phyloP scores from a whole-genome alignment of 169 alveolate genomes.

The Cryptosporidium andersoni region DNA sequence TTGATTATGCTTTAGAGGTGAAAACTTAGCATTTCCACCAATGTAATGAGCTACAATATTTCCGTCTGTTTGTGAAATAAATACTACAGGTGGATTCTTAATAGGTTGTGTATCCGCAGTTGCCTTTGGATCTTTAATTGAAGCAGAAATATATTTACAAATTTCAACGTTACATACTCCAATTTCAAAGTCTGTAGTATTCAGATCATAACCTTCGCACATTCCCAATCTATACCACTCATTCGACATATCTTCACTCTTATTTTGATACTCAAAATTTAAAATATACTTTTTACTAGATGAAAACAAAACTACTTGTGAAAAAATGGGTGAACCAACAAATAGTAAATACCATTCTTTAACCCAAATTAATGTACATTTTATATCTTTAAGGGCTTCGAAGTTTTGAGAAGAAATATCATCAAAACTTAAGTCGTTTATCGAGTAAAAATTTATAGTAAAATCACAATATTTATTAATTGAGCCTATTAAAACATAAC shows the following conservation, averaged over 20 bases:
- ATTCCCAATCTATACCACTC: conserved; percentile 57
- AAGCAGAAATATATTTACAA: not conserved
- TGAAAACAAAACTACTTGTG: conserved; percentile 58
- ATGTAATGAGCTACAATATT: conserved; percentile 35
- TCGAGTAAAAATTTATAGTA: conserved; percentile 15
- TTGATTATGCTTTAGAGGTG: not conserved
- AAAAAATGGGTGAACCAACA: conserved; percentile 30
- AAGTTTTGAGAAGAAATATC: conserved; percentile 2
- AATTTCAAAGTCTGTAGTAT: conserved; percentile 43
- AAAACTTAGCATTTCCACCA: conserved; percentile 17
- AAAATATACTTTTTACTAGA: not conserved
- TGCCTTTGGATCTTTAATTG: conserved; percentile 47
- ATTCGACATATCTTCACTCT: not conserved
- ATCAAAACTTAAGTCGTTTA: conserved; percentile 59
- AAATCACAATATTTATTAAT: not conserved
- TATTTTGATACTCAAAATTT: not conserved
- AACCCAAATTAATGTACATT: conserved; percentile 54
- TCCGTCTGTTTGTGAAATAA: conserved; percentile 40
- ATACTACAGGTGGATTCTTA: conserved; percentile 27
- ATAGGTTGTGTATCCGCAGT: conserved; percentile 22
- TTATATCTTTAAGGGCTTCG: not conserved
- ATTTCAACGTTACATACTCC: conserved; percentile 39
- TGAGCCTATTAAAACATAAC: conserved; percentile 14
- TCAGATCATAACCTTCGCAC: conserved; percentile 67
- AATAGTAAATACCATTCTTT: conserved; percentile 55